Evolutionary conservation across 352 stramenopile genomes (phyloP).

Genomic region (Phytophthora niederhauseri): DNA sequence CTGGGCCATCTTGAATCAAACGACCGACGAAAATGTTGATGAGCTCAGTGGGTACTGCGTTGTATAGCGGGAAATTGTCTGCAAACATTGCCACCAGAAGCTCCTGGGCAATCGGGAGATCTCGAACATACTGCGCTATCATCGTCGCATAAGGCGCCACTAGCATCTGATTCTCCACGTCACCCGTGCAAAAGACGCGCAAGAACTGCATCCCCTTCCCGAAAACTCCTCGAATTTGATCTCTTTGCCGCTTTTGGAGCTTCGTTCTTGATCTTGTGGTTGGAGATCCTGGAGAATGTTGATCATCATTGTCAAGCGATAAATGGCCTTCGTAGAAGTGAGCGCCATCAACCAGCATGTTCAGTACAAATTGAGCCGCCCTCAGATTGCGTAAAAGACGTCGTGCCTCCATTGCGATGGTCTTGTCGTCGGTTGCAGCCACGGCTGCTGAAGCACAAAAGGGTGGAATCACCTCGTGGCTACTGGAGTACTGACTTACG

Average conservation of each 20-base stretch:
- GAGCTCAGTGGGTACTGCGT: conserved; percentile 58
- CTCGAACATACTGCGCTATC: conserved; percentile 57
- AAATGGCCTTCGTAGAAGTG: conserved; percentile 74
- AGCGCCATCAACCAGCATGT: conserved; percentile 70
- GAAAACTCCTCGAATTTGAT: conserved; percentile 65
- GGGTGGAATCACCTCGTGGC: conserved; percentile 39
- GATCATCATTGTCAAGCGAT: conserved; percentile 16
- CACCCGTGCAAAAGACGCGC: conserved; percentile 49
- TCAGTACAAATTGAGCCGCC: conserved; percentile 62
- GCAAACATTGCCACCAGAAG: conserved; percentile 63
- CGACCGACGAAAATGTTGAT: conserved; percentile 58
- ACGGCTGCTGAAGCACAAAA: neutral
- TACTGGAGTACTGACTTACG: conserved; percentile 56
- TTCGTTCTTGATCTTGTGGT: conserved; percentile 40
- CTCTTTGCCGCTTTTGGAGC: conserved; percentile 48
- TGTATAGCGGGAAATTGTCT: conserved; percentile 55
- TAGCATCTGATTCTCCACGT: conserved; percentile 55
- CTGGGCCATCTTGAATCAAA: conserved; percentile 44
- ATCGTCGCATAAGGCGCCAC: conserved; percentile 53
- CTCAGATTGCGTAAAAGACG: conserved; percentile 65
- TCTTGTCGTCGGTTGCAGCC: conserved; percentile 3
- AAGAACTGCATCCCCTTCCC: conserved; percentile 64
- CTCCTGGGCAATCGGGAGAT: conserved; percentile 66
- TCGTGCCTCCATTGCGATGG: conserved; percentile 48
- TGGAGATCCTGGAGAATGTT: conserved; percentile 33